These are phyloP conservation scores for Proliferodiscus dingleyae DNA, from an alignment of 2,329 filamentous ascomycete genomes.

Conservation along the genomic window DNA sequence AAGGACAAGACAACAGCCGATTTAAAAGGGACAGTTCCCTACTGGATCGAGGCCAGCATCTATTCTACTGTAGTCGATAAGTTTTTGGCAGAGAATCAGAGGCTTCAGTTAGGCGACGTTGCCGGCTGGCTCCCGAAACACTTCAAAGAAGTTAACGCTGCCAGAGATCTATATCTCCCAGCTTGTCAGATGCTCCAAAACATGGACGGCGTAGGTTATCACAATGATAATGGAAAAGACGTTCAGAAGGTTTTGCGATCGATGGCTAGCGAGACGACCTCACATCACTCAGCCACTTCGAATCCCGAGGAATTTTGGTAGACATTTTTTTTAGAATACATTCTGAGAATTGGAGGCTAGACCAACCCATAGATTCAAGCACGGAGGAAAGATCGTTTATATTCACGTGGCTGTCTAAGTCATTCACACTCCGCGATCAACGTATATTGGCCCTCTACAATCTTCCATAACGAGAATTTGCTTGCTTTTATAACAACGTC, in stretches of 20 bases:
- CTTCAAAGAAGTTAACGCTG: constrained; percentile 7
- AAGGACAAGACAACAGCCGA: neutral
- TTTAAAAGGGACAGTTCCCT: neutral
- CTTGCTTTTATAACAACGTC: no score
- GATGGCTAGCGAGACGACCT: no score
- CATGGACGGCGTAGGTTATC: constrained; percentile 21
- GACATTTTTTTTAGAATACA: no score
- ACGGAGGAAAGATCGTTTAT: no score
- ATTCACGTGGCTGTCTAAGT: no score
- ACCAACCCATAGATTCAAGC: no score
- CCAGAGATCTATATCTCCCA: constrained; percentile 10
- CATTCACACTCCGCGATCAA: no score
- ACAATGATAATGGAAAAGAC: constrained; percentile 15
- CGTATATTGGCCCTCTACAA: no score
- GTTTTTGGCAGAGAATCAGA: constrained; percentile 15
- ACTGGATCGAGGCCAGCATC: constrained; percentile 21
- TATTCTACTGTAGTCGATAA: constrained; percentile 8
- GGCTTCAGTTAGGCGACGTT: constrained; percentile 19
- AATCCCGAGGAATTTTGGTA: no score
- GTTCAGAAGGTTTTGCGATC: neutral
- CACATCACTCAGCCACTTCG: no score
- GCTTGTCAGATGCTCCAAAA: constrained; percentile 21
- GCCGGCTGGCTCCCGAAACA: constrained; percentile 14
- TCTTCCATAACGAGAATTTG: no score
- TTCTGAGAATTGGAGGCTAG: no score